These are phyloP conservation scores for Linum usitatissimum DNA, from an alignment of 345 rosid species.

Conservation along the genomic window DNA sequence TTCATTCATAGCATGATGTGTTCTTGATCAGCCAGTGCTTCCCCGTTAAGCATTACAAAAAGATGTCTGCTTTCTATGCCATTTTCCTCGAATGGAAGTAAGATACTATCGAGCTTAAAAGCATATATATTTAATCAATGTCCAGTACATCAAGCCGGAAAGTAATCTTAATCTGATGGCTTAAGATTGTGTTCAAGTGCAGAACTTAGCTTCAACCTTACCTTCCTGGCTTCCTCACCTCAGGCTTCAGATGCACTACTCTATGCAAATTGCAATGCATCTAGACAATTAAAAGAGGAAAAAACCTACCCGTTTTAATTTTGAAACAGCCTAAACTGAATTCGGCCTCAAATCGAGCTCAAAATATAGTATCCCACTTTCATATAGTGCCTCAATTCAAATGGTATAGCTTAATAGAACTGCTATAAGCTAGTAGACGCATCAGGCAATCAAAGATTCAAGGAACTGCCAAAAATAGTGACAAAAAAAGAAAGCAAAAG, in stretches of 20 bases:
- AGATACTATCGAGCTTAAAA: neutral
- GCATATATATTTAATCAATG: too few relatives aligned
- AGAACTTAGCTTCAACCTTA: too few relatives aligned
- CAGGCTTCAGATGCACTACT: neutral
- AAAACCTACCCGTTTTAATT: neutral
- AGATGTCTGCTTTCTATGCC: too few relatives aligned
- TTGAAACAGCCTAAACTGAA: neutral
- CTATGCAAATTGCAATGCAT: neutral
- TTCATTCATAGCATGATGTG: too few relatives aligned
- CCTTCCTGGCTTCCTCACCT: too few relatives aligned
- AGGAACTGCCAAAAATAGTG: neutral
- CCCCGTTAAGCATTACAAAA: too few relatives aligned
- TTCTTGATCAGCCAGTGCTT: too few relatives aligned
- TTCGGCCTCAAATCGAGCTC: neutral
- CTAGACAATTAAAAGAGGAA: neutral
- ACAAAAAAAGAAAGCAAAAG: neutral
- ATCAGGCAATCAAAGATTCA: neutral
- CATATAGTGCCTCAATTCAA: neutral
- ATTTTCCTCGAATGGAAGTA: too few relatives aligned
- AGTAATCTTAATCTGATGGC: too few relatives aligned
- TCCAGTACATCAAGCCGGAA: too few relatives aligned
- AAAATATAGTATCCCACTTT: neutral
- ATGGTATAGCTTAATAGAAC: neutral
- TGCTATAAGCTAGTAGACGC: neutral
- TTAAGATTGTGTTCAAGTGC: too few relatives aligned